Evolutionary conservation across 208 protist species (phyloP).

Genomic region (Entamoeba invadens): DNA sequence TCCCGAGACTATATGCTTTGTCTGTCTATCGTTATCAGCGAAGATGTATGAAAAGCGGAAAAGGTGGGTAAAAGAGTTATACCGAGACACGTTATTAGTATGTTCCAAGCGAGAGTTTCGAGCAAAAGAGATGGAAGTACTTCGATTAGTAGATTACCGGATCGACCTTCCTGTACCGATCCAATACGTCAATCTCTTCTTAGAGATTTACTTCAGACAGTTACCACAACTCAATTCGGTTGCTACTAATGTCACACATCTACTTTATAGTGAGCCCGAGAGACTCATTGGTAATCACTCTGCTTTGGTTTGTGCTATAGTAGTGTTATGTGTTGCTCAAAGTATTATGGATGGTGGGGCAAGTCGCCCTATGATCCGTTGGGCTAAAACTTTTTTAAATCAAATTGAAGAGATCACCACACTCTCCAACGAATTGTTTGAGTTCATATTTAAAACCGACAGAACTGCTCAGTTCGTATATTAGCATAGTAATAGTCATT

Average conservation of each 20-base stretch:
- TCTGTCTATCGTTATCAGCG: neutral
- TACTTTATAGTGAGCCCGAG: neutral
- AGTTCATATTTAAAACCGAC: neutral
- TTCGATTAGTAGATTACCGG: neutral
- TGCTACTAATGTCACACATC: neutral
- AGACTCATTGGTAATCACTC: neutral
- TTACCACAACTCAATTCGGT: neutral
- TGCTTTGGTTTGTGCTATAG: neutral
- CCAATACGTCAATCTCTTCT: neutral
- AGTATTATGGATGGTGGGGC: neutral
- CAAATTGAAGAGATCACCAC: neutral
- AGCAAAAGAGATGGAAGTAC: neutral
- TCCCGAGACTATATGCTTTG: neutral
- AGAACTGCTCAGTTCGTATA: no score
- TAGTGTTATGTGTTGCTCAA: neutral
- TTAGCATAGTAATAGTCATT: no score
- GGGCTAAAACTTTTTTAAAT: neutral
- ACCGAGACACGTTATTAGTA: neutral
- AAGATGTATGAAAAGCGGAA: neutral
- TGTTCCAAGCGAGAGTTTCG: neutral
- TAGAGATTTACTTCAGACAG: neutral
- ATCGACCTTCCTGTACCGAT: neutral
- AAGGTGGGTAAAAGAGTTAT: neutral
- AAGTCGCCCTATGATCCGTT: neutral
- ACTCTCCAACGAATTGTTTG: neutral